phyloP scores from a whole-genome alignment of 768 basidiomycete genomes.

The Polyporus arcularius region DNA sequence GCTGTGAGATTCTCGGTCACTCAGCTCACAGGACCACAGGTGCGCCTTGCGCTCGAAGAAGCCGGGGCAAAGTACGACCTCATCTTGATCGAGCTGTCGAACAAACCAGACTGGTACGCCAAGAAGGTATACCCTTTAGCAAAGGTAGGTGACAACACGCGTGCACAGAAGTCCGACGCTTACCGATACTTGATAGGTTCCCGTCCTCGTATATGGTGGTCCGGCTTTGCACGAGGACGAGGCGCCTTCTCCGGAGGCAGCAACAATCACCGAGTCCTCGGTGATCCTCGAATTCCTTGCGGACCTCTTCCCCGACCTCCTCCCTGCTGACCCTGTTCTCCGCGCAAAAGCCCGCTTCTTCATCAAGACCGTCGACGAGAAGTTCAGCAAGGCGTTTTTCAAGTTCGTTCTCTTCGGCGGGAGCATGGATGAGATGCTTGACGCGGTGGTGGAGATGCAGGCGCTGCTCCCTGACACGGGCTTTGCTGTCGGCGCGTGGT shows the following conservation, averaged over 20 bases:
- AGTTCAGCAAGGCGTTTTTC: conserved; percentile 40
- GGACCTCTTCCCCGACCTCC: conserved; percentile 52
- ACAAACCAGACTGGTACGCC: background rate
- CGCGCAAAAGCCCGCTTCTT: conserved; percentile 65
- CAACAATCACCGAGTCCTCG: conserved; percentile 62
- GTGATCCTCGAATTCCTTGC: conserved; percentile 67
- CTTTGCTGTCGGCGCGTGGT: conserved; percentile 47
- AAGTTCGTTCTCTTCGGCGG: conserved; percentile 34
- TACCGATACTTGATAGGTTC: background rate
- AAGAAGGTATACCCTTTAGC: background rate
- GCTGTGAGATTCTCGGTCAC: too few relatives aligned
- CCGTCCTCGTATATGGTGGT: background rate
- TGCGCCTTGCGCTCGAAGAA: background rate
- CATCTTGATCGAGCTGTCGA: background rate
- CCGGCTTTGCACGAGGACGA: conserved; percentile 33
- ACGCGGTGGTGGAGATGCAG: conserved; percentile 50
- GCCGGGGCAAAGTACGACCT: background rate
- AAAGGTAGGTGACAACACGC: conserved; percentile 33
- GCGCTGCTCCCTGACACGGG: conserved; percentile 47
- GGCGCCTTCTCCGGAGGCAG: conserved; percentile 55
- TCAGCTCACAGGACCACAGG: background rate
- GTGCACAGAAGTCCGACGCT: background rate
- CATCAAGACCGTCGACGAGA: conserved; percentile 50
- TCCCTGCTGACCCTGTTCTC: conserved; percentile 54
- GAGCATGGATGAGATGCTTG: conserved; percentile 42